A percentile compares a stretch with the other conserved stretches of the same genome.
phyloP scores from a whole-genome alignment of 2,329 filamentous ascomycete species.

The Fusarium chuoi region DNA sequence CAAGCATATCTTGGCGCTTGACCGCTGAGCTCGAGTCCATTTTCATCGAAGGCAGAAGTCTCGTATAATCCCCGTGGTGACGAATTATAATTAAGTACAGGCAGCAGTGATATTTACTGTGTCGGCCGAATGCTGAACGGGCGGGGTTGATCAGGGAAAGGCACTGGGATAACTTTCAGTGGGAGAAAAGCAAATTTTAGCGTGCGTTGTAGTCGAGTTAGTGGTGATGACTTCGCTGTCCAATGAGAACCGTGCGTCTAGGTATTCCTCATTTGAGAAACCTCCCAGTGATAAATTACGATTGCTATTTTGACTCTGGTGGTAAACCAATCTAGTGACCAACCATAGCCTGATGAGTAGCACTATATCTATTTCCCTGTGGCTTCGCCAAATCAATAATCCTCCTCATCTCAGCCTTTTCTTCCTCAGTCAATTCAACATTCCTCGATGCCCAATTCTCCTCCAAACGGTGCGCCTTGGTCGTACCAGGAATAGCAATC shows the following conservation, averaged over 20 bases:
- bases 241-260: too few species aligned
- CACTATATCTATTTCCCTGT: not conserved
- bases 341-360: not conserved
- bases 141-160: not conserved
- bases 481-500: constrained; percentile 11
- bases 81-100: not conserved
- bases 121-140: not conserved
- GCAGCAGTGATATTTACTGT: too few species aligned
- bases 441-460: not conserved
- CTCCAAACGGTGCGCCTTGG: not conserved
- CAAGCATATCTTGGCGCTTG: not conserved
- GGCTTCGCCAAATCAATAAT: constrained; percentile 2
- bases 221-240: not conserved
- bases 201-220: not conserved
- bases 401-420: not conserved
- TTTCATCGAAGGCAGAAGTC: rapidly evolving
- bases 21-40: too few species aligned
- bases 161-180: not conserved
- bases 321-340: not conserved
- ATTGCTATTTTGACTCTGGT: not conserved
- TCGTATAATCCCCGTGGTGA: rapidly evolving
- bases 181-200: not conserved
- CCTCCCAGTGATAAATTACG: not conserved
- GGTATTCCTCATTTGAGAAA: not conserved
- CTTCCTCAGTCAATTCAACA: not conserved